Base-by-base conservation (phyloP, 176 grass and related monocot species). In the Zoysia japonica region DNA sequence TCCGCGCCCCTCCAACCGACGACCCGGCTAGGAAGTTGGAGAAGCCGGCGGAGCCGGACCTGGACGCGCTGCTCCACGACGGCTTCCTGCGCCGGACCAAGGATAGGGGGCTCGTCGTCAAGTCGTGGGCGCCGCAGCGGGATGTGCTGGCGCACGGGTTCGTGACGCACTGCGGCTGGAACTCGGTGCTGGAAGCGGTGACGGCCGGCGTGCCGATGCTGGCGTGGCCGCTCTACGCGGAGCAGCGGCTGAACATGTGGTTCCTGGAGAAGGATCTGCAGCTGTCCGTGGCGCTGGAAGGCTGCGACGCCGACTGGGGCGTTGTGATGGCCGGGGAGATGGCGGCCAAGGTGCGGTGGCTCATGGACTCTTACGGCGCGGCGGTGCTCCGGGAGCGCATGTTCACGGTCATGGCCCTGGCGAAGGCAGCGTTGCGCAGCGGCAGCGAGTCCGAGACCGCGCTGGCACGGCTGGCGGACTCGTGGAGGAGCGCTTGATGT, bases 141-240 rank as follows among this genome's bases (percentile, higher is more conserved):
- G 74, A 90, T 76, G 84, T 87, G 51, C 85, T 93, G 67, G 80
- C 65, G 15, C 91, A 90, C 73, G 50, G 87, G 66, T 94, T 94
- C 43, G 67, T 94, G 7, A 94, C 88, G 5, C 88, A 94, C 60
- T 86, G 75, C 3, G 92, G 88, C 0, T 91, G 92, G 89, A 94
- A 89, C 77, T 89, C 86, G 1, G 81, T 75, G 51, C 17, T 78
- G 49, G 92, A 94, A 78, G 76, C 74, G 2, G 47, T 93, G 35
- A 62, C 66, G 70, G 82, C 82, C 6, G 89, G 85, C 5, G 71
- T 85, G 65, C 82, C 89, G 2, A 88, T 88, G 77, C 14, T 91
- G 46, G 80, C 78, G 42, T 91, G 80, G 89, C 89, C 85, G 17
- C 42, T 91, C 42, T 87, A 87, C 82, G 85, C 89, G 11, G 89